phyloP scores from a whole-genome alignment of 768 basidiomycete genomes.

The Termitomyces bulborhizus region DNA sequence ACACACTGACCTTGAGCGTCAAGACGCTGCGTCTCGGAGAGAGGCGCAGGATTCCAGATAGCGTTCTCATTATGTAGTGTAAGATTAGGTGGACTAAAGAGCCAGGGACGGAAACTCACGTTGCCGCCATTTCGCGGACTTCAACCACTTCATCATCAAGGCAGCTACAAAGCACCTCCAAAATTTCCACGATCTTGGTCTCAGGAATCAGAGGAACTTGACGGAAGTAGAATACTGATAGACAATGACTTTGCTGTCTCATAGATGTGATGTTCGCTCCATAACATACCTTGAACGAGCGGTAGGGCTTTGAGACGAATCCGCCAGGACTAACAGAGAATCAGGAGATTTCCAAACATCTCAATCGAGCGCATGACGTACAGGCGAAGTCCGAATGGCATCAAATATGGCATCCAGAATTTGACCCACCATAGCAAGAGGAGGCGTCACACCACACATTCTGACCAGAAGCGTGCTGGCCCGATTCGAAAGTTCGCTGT shows the following conservation, averaged over 20 bases:
- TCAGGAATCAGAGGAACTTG: slow-evolving; percentile 79
- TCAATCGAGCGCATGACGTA: slow-evolving; percentile 23
- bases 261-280: background rate
- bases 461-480: slow-evolving; percentile 70
- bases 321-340: slow-evolving; percentile 65
- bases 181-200: slow-evolving; percentile 66
- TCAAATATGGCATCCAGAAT: slow-evolving; percentile 69
- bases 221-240: slow-evolving; percentile 78
- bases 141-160: slow-evolving; percentile 85
- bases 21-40: slow-evolving; percentile 75
- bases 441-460: slow-evolving; percentile 83
- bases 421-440: slow-evolving; percentile 58
- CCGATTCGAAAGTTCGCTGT: slow-evolving; percentile 59
- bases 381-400: slow-evolving; percentile 71
- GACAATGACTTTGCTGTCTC: background rate
- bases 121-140: slow-evolving; percentile 85
- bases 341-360: background rate
- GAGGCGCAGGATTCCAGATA: slow-evolving; percentile 78
- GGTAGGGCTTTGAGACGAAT: slow-evolving; percentile 84
- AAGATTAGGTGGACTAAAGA: background rate
- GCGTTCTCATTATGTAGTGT: slow-evolving; percentile 37
- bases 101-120: slow-evolving; percentile 36
- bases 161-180: slow-evolving; percentile 80
- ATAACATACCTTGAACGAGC: slow-evolving; percentile 59
- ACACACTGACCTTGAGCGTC: slow-evolving; percentile 52